Evolutionary conservation across 495 filamentous ascomycete genomes (phyloP), one percentile per base, ranked within the genome.

Genomic region (Penicillium lividum): DNA sequence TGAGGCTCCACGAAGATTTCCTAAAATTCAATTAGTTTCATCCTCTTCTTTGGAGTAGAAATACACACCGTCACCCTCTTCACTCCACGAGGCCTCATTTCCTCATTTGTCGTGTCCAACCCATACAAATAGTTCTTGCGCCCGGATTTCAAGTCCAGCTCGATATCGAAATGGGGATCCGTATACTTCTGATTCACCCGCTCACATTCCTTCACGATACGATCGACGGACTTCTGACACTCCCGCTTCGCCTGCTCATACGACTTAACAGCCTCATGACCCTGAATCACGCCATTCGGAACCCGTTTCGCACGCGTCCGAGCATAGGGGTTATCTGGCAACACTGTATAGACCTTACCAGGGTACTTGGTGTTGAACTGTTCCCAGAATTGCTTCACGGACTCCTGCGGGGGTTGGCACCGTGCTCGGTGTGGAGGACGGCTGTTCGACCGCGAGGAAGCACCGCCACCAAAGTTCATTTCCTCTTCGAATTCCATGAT

Each of bases 161-260:
- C 89, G 50, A 97, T 86, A 68, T 97, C 90, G 67, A 97, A 96
- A 71, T 93, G 86, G 28, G 87, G 84, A 72, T 97, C 93, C 4
- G 88, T 83, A 66, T 96, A 97, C 70, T 93, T 96, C 68, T 91
- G 87, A 70, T 97, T 97, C 57, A 94, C 77, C 8, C 90, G 81
- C 27, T 85, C 78, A 70, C 92, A 97, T 72, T 96, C 92, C 60
- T 80, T 85, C 8, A 88, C 84, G 65, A 97, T 96, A 64, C 90
- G 88, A 33, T 83, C 84, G 6, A 97, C 92, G 51, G 92, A 91
- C 45, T 77, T 79, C 54, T 74, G 73, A 73, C 93, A 97, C 48
- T 83, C 80, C 4, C 76, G 78, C 18, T 79, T 82, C 2, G 91
- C 91, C 63, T 92, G 83, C 50, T 92, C 84, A 64, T 90, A 95